Conservation (phyloP, 2,329 filamentous ascomycete species). For the Cercospora sojina region DNA sequence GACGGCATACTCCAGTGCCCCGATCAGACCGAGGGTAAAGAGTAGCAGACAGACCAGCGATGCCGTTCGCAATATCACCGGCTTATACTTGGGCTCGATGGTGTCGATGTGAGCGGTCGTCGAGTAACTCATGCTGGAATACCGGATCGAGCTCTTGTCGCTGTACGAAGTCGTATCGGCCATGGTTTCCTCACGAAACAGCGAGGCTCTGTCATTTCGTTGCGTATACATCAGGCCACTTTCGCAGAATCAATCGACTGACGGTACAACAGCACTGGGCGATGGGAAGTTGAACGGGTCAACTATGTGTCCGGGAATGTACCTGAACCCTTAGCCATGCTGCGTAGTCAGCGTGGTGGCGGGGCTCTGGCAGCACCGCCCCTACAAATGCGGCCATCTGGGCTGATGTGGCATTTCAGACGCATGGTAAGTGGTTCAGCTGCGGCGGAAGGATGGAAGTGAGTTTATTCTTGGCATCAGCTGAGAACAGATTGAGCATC, state of each 20-base stretch:
- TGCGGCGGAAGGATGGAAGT: background rate
- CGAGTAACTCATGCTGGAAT: background rate
- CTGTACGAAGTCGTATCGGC: background rate
- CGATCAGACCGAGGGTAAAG: slow-evolving; percentile 18
- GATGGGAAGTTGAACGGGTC: background rate
- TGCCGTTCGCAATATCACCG: slow-evolving; percentile 18
- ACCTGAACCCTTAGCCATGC: background rate
- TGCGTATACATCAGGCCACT: background rate
- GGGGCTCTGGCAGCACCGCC: background rate
- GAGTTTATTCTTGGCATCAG: background rate
- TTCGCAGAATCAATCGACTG: background rate
- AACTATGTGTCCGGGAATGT: background rate
- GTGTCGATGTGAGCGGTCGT: background rate
- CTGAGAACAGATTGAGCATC: background rate
- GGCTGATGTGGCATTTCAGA: background rate
- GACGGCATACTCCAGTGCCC: slow-evolving; percentile 19
- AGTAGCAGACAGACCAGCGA: slow-evolving; percentile 18
- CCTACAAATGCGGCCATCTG: background rate
- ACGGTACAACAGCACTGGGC: background rate
- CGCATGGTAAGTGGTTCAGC: background rate
- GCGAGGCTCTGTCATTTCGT: background rate
- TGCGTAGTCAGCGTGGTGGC: background rate
- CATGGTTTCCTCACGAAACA: background rate
- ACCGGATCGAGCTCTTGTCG: background rate
- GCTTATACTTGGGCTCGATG: slow-evolving; percentile 21